Evolutionary conservation across 1,284 basidiomycete genomes (phyloP), one percentile per base, ranked within the genome.

Genomic region (Boletus sp.): DNA sequence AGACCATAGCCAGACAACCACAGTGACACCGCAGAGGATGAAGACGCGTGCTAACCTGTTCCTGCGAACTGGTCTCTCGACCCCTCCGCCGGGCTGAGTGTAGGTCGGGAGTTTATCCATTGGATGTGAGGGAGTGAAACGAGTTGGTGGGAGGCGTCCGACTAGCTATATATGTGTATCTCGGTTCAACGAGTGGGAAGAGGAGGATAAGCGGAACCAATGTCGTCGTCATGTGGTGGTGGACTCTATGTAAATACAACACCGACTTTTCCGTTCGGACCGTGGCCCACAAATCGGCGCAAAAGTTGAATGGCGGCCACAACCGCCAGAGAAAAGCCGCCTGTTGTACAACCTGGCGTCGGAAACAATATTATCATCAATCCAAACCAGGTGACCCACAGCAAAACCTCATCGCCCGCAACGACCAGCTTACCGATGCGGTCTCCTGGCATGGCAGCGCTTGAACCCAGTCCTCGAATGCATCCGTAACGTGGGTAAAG

Each of bases 401-500:
- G n/a, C n/a, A n/a, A n/a, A 2, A 7, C 19, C 53, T 37, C 44
- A 14, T 23, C 9, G 5, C 13, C 5, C 8, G 5, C 19, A 20
- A 7, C 10, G 5, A 34, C 33, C 7, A 0, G 14, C 42, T 34
- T 6, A 25, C 39, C 37, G 53, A 42, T 23, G 9, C 44, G 32
- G n/a, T n/a, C 13, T 22, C 22, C 3, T 22, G 22, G 22, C 17
- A 5, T 12, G 36, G 26, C 59, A 96, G 88, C 77, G 92, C 56
- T 82, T 90, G 14, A 99, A 99, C 59, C 91, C 92, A 0, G 71
- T 98, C 8, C 76, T 98, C 8, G 82, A 88, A 53, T 79, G 80
- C 52, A 88, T 99, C 45, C 80, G 85, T 51, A 91, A 91, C 67
- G 86, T 97, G 1, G 83, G 88, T 0, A 95, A 94, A 71, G 94